Evolutionary conservation across 192 early-diverging fungal genomes (phyloP), one percentile per base, ranked within the genome.

Genomic region (Spizellomyces punctatus): DNA sequence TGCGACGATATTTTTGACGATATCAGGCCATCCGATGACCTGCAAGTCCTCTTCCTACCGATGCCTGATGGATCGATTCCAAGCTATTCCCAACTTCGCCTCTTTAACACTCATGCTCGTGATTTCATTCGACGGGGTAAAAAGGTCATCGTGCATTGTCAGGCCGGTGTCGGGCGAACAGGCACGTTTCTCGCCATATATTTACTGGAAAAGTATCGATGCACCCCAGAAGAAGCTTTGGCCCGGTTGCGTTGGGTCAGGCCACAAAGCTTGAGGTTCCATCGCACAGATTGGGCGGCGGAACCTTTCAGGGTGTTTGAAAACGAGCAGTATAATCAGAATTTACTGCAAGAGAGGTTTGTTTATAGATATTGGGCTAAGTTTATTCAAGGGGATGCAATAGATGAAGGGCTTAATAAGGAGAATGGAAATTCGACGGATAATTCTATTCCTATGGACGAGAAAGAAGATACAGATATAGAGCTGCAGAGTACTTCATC

Each of bases 131-230:
- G 56, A 22, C 66, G 57, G 5, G 75, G 77, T 9, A 66, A 73
- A 62, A 66, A 70, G 48, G 83, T 85, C 36, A 50, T 74, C 12
- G 81, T 85, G 5, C 83, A 85, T 64, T 85, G 83, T 50, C 83
- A 85, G 62, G 83, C 83, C 8, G 83, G 83, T 42, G 81, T 85
- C 27, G 83, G 83, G 21, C 66, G 83, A 27, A 85, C 83, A 4
- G 83, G 83, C 54, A 70, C 67, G 16, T 79, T 85, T 55, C 74
- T 85, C n/a, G 79, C 79, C 10, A 56, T 82, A 55, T 85, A 77
- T 57, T 61, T 85, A 43, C 77, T 85, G 64, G 66, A 79, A 36
- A 82, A 78, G 71, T 80, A 85, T 70, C 6, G 62, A n/a, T 58
- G 76, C 67, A 69, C 74, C 42, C 67, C 83, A 8, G 14, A 67